Evolutionary conservation across 345 rosid genomes (phyloP).

Genomic region (Eucalyptus polybractea): DNA sequence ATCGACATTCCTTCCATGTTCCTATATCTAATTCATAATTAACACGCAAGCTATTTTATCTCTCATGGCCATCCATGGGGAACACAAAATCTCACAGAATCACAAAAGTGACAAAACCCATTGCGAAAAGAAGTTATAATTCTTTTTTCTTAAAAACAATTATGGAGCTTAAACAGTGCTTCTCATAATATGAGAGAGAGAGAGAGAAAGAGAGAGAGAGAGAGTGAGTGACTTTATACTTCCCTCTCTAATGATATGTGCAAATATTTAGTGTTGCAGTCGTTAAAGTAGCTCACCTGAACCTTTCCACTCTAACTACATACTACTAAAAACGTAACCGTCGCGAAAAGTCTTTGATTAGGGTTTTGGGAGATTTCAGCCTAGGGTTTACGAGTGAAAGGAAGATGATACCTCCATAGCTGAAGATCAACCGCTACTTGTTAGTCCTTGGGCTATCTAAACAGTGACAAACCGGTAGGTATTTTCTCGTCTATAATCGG

Average conservation of each 20-base stretch:
- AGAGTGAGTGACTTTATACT: neutral
- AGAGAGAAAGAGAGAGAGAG: neutral
- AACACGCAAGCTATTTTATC: neutral
- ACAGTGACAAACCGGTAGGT: neutral
- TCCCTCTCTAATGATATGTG: neutral
- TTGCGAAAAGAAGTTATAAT: slow-evolving; percentile 3
- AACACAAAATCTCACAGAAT: slow-evolving; percentile 42
- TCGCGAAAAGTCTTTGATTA: neutral
- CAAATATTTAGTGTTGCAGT: neutral
- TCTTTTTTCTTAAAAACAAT: slow-evolving; percentile 1
- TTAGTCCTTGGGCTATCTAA: neutral
- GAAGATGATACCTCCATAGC: neutral
- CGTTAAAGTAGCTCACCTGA: neutral
- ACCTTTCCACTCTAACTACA: neutral
- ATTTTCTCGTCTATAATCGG: neutral
- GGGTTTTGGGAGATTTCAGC: neutral
- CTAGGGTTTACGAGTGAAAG: neutral
- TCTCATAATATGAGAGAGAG: slow-evolving; percentile 8
- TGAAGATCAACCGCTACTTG: neutral
- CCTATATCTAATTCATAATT: neutral
- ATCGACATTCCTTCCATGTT: neutral
- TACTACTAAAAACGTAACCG: neutral
- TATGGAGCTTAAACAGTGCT: slow-evolving; percentile 11
- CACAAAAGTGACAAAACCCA: slow-evolving; percentile 20
- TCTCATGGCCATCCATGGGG: slow-evolving; percentile 21